phyloP scores from a whole-genome alignment of 495 filamentous ascomycete species.

The Cercophora samala region DNA sequence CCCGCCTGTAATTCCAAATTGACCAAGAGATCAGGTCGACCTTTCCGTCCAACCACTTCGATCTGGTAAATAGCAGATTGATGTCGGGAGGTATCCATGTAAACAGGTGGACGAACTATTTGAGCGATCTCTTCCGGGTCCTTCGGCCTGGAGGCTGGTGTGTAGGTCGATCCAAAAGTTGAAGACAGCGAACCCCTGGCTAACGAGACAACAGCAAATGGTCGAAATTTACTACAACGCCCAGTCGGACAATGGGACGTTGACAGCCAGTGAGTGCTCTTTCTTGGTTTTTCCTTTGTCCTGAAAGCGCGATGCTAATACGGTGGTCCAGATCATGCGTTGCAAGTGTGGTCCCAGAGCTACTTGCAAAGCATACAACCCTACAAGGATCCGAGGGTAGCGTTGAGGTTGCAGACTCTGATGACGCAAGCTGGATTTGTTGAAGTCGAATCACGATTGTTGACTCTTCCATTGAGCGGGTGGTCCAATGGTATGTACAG shows the following conservation, averaged over 20 bases:
- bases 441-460: slow-evolving; percentile 65
- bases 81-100: slow-evolving; percentile 74
- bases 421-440: slow-evolving; percentile 68
- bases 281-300: neutral
- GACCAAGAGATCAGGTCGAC: slow-evolving; percentile 53
- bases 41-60: slow-evolving; percentile 73
- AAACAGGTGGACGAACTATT: slow-evolving; percentile 73
- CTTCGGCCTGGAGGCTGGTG: slow-evolving; percentile 71
- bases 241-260: slow-evolving; percentile 84
- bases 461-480: slow-evolving; percentile 67
- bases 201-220: slow-evolving; percentile 55
- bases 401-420: slow-evolving; percentile 58
- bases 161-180: neutral
- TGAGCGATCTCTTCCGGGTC: slow-evolving; percentile 65
- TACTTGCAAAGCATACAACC: slow-evolving; percentile 64
- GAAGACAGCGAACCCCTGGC: neutral
- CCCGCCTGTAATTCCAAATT: neutral
- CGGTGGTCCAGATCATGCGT: slow-evolving; percentile 52
- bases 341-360: slow-evolving; percentile 69
- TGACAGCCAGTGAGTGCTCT: slow-evolving; percentile 54
- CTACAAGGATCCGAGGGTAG: slow-evolving; percentile 67
- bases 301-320: neutral
- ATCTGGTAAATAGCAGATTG: slow-evolving; percentile 84
- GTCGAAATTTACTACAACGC: slow-evolving; percentile 83
- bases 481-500: slow-evolving; percentile 66